Conservation (phyloP, 805 yeast species). For the Candida patagonica region DNA sequence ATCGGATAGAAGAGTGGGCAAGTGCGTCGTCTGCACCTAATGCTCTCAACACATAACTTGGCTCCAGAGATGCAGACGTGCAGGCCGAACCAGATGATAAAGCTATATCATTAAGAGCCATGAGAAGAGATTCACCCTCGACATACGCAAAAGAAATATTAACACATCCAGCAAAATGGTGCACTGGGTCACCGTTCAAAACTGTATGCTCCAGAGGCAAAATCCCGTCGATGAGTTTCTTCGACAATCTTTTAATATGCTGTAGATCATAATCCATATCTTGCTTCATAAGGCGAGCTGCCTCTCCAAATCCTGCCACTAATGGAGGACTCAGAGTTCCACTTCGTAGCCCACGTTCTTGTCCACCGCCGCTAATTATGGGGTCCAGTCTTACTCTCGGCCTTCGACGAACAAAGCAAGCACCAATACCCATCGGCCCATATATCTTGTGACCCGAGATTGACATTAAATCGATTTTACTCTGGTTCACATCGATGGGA, state of each 20-base stretch:
- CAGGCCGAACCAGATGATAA: conserved; percentile 96
- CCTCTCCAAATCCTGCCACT: conserved; percentile 95
- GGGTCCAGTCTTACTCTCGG: conserved; percentile 97
- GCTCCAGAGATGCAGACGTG: conserved; percentile 96
- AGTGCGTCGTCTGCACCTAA: conserved; percentile 96
- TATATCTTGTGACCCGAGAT: conserved; percentile 94
- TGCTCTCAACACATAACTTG: conserved; percentile 93
- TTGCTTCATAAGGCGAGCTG: conserved; percentile 69
- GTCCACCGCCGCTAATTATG: conserved; percentile 95
- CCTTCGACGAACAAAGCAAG: conserved; percentile 89
- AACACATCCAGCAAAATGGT: conserved; percentile 87
- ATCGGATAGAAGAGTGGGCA: conserved; percentile 96
- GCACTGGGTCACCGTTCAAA: conserved; percentile 71
- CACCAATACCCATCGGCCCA: conserved; percentile 98
- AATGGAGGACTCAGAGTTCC: conserved; percentile 97
- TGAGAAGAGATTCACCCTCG: conserved; percentile 93
- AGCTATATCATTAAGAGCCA: conserved; percentile 97
- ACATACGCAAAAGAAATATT: conserved; percentile 94
- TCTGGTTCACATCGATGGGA: conserved; percentile 82
- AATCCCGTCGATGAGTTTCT: conserved; percentile 63
- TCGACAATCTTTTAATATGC: conserved; percentile 63
- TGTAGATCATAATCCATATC: conserved; percentile 67
- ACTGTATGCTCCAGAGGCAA: conserved; percentile 80
- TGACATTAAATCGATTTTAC: conserved; percentile 88
- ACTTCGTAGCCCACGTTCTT: conserved; percentile 94